Evolutionary conservation across 768 basidiomycete species (phyloP).

Genomic region (Lyophyllum atratum): DNA sequence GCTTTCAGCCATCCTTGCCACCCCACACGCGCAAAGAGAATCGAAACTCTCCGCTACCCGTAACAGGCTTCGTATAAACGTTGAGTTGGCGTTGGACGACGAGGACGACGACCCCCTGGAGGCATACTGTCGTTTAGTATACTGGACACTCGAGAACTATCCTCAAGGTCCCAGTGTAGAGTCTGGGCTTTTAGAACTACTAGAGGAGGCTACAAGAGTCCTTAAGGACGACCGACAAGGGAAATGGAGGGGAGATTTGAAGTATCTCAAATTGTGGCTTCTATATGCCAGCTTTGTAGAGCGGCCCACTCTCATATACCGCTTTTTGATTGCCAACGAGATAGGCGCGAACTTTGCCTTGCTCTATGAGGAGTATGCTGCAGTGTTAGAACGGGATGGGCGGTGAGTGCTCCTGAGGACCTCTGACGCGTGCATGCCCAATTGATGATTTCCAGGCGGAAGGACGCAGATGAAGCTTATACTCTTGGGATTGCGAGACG

Average conservation of each 20-base stretch:
- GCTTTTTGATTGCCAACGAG: constrained; percentile 88
- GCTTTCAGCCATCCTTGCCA: constrained; percentile 70
- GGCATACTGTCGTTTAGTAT: constrained; percentile 81
- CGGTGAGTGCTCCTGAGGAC: constrained; percentile 49
- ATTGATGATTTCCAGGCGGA: constrained; percentile 51
- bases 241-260: constrained; percentile 74
- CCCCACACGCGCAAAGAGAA: constrained; percentile 78
- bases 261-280: constrained; percentile 93
- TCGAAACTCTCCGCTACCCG: constrained; percentile 66
- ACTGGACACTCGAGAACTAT: constrained; percentile 94
- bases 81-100: constrained; percentile 77
- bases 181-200: constrained; percentile 86
- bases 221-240: constrained; percentile 78
- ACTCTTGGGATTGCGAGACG: constrained; percentile 84
- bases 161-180: constrained; percentile 90
- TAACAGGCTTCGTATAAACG: constrained; percentile 68
- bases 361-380: constrained; percentile 92
- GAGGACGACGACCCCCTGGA: constrained; percentile 84
- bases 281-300: constrained; percentile 93
- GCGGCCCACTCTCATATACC: constrained; percentile 84
- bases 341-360: constrained; percentile 81
- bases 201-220: constrained; percentile 89
- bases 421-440: constrained; percentile 2
- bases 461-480: constrained; percentile 89
- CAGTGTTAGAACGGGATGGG: constrained; percentile 78